These are phyloP conservation scores for Lactarius evosmus DNA, from an alignment of 768 basidiomycete species.

Conservation along the genomic window DNA sequence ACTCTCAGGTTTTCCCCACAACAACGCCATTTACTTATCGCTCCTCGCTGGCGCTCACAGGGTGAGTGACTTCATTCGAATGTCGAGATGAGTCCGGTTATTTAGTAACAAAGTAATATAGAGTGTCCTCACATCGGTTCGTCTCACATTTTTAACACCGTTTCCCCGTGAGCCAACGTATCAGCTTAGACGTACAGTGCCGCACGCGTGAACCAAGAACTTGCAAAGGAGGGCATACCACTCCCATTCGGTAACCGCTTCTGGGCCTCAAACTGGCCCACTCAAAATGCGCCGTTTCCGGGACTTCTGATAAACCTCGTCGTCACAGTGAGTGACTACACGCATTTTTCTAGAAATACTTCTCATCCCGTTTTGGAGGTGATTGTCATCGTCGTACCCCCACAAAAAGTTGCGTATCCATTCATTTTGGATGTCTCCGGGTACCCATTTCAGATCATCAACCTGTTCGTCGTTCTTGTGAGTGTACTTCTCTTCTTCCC, in stretches of 20 bases:
- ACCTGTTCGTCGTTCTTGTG: slow-evolving; percentile 54
- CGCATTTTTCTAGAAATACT: not conserved
- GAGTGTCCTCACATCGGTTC: slow-evolving; percentile 21
- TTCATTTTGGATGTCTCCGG: slow-evolving; percentile 59
- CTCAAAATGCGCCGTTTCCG: slow-evolving; percentile 53
- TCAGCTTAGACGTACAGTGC: slow-evolving; percentile 47
- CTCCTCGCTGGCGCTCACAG: not conserved
- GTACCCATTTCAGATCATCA: slow-evolving; percentile 54
- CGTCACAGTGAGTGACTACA: slow-evolving; percentile 40
- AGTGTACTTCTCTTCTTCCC: slow-evolving; percentile 25
- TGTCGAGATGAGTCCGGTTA: not conserved
- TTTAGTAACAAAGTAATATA: slow-evolving; percentile 4
- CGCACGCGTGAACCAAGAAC: slow-evolving; percentile 54
- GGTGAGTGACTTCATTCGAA: slow-evolving; percentile 1
- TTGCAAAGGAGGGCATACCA: slow-evolving; percentile 62
- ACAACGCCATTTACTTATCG: not conserved
- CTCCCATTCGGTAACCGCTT: slow-evolving; percentile 56
- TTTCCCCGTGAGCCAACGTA: not conserved
- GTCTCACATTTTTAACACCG: not conserved
- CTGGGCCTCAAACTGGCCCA: slow-evolving; percentile 63
- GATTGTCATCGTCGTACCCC: slow-evolving; percentile 54
- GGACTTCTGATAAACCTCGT: slow-evolving; percentile 56
- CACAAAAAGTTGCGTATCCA: slow-evolving; percentile 51
- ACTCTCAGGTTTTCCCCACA: not conserved
- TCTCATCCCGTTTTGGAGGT: slow-evolving; percentile 32